Evolutionary conservation across 306 rosid genomes (phyloP), one percentile per base, ranked within the genome.

Genomic region (Cucumis melo): DNA sequence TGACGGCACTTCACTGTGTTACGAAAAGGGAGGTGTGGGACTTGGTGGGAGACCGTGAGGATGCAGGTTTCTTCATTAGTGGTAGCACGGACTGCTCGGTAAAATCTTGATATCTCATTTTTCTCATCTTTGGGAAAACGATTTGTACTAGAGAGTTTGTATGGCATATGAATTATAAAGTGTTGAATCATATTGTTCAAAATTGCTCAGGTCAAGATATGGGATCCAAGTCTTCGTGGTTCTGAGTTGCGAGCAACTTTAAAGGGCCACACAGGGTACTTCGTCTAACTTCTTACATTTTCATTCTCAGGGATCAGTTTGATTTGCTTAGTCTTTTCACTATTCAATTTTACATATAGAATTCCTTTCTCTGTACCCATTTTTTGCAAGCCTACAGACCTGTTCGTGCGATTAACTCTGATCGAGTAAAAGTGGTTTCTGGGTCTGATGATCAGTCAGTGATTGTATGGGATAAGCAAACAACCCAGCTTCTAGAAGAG

Each of bases 181-280:
- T 55, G 73, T 59, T 74, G 36, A 64, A 62, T 74, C 19, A 77
- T 81, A 78, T 63, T 80, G 55, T 84, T 39, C 48, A 81, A 66
- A 76, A 67, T 77, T 48, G 62, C 83, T 81, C 88, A 94, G 99
- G 97, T 94, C 85, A 92, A 88, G 87, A 90, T 94, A 82, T 94
- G 97, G 99, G 99, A 94, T 87, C 99, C 99, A 75, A 94, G 97
- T 82, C 88, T 86, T 72, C 96, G 99, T 39, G 99, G 99, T 76
- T 90, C 97, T 71, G 99, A 94, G 83, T 95, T 92, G 74, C 89
- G 97, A 82, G 99, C 97, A 74, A 92, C 99, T 77, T 66, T 94
- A 85, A 89, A 90, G 78, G 99, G 99, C 70, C 99, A 94, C 82
- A 84, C 88, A 16, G 88, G 99, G 99, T 94, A 80, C 72, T 77